phyloP scores from a whole-genome alignment of 495 filamentous ascomycete species.

The Hypoxylon rickii region DNA sequence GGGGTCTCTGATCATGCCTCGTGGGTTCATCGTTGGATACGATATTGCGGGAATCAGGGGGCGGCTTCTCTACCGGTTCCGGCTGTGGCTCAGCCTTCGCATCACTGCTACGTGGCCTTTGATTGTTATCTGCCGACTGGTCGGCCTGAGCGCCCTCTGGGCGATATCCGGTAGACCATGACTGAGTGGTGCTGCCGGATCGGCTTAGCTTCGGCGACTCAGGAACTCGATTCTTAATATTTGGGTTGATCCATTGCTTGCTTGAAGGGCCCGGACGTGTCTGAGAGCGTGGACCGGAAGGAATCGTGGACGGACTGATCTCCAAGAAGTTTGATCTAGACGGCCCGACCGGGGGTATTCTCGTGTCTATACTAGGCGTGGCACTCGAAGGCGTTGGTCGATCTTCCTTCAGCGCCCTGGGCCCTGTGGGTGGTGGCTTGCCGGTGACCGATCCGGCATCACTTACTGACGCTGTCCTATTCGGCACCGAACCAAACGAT shows the following conservation, averaged over 20 bases:
- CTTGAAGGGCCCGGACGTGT: slow-evolving; percentile 51
- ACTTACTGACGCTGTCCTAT: slow-evolving; percentile 44
- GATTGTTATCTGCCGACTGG: slow-evolving; percentile 45
- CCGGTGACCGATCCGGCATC: slow-evolving; percentile 47
- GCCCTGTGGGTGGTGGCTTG: slow-evolving; percentile 56
- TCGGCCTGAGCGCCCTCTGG: slow-evolving; percentile 46
- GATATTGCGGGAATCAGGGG: slow-evolving; percentile 38
- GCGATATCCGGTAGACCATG: slow-evolving; percentile 46
- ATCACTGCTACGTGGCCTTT: slow-evolving; percentile 52
- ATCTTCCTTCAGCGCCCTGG: slow-evolving; percentile 54
- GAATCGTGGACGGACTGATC: slow-evolving; percentile 57
- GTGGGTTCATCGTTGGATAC: slow-evolving; percentile 41
- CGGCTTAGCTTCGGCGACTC: slow-evolving; percentile 51
- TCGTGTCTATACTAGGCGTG: slow-evolving; percentile 35
- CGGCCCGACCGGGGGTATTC: slow-evolving; percentile 48
- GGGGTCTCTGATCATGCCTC: slow-evolving; percentile 44
- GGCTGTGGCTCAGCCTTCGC: slow-evolving; percentile 45
- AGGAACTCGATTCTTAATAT: slow-evolving; percentile 49
- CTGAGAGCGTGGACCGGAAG: slow-evolving; percentile 61
- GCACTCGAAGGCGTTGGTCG: slow-evolving; percentile 45
- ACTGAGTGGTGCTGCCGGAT: slow-evolving; percentile 49
- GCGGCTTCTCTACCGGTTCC: slow-evolving; percentile 35
- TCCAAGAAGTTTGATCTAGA: slow-evolving; percentile 57
- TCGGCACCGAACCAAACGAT: slow-evolving; percentile 72
- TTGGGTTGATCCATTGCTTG: slow-evolving; percentile 67